Evolutionary conservation across 2,329 filamentous ascomycete genomes (phyloP).

Genomic region (Purpureocillium takamizusanense): DNA sequence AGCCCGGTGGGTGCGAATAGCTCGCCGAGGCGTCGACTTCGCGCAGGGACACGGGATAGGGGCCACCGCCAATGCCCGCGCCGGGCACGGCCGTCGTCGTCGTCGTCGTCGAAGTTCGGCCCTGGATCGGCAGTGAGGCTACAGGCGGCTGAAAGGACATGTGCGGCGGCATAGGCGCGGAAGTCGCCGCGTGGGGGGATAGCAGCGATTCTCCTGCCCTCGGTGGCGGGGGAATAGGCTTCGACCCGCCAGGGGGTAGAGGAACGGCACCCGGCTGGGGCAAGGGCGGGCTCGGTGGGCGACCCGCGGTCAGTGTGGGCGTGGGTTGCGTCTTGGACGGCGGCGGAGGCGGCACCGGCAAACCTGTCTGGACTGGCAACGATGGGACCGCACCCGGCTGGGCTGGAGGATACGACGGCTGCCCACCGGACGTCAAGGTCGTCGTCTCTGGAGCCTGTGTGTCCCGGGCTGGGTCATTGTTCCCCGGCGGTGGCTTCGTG

Average conservation of each 20-base stretch:
- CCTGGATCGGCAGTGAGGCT: conserved; percentile 29
- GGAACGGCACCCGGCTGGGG: conserved; percentile 51
- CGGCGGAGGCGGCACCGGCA: conserved; percentile 21
- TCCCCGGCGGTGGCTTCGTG: conserved; percentile 18
- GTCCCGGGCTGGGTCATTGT: conserved; percentile 1
- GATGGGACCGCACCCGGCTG: conserved; percentile 37
- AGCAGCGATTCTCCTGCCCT: conserved; percentile 36
- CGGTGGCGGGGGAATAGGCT: conserved; percentile 38
- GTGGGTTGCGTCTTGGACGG: conserved; percentile 30
- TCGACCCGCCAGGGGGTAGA: conserved; percentile 22
- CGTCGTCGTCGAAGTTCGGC: conserved; percentile 35
- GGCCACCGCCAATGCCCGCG: conserved; percentile 15
- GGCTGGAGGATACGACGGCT: conserved; percentile 28
- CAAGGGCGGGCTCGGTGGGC: conserved; percentile 33
- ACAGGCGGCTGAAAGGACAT: conserved; percentile 42
- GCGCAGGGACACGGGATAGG: conserved; percentile 16
- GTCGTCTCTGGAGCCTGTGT: conserved; percentile 20
- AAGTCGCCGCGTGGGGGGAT: conserved; percentile 19
- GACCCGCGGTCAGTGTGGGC: conserved; percentile 24
- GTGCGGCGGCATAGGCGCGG: conserved; percentile 35
- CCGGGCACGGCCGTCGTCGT: conserved; percentile 25
- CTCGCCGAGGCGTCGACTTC: conserved; percentile 15
- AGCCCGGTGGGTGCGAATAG: conserved; percentile 42
- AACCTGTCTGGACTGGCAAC: conserved; percentile 33
- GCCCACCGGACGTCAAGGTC: conserved; percentile 5